These are phyloP conservation scores for Gastrolobium bilobum DNA, from an alignment of 306 rosid genomes.

Conservation along the genomic window DNA sequence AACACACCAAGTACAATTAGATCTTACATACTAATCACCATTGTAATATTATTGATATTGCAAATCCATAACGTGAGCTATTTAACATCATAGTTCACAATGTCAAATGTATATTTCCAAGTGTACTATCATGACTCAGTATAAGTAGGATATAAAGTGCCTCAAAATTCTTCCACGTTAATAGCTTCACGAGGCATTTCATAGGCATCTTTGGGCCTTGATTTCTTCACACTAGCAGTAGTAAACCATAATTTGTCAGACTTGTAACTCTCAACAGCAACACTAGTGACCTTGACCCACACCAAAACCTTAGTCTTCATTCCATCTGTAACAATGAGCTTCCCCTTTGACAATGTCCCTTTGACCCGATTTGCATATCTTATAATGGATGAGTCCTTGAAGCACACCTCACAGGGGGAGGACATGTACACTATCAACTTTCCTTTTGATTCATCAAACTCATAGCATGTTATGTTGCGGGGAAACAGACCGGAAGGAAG, in stretches of 20 bases:
- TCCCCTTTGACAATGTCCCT: constrained; percentile 62
- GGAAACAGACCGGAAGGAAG: constrained; percentile 58
- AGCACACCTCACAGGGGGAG: constrained; percentile 65
- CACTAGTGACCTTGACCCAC: constrained; percentile 66
- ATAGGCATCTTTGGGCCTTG: constrained; percentile 66
- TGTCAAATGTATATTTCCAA: not conserved
- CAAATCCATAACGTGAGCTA: no score
- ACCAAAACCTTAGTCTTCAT: constrained; percentile 69
- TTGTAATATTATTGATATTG: no score
- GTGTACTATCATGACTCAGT: no score
- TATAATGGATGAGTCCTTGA: constrained; percentile 72
- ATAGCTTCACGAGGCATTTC: constrained; percentile 60
- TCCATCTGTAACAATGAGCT: constrained; percentile 59
- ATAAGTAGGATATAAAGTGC: not conserved
- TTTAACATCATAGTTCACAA: not conserved
- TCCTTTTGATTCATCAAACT: constrained; percentile 62
- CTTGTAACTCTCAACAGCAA: constrained; percentile 62
- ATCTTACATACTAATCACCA: no score
- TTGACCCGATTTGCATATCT: constrained; percentile 62
- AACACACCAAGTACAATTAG: no score
- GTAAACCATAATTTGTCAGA: constrained; percentile 69
- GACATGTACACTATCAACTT: constrained; percentile 61
- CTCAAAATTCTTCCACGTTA: constrained; percentile 54
- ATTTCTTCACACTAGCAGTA: constrained; percentile 60
- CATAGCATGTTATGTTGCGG: constrained; percentile 57